Conservation (phyloP, 371 early-diverging fungal species). For the Rhizopus delemar region DNA sequence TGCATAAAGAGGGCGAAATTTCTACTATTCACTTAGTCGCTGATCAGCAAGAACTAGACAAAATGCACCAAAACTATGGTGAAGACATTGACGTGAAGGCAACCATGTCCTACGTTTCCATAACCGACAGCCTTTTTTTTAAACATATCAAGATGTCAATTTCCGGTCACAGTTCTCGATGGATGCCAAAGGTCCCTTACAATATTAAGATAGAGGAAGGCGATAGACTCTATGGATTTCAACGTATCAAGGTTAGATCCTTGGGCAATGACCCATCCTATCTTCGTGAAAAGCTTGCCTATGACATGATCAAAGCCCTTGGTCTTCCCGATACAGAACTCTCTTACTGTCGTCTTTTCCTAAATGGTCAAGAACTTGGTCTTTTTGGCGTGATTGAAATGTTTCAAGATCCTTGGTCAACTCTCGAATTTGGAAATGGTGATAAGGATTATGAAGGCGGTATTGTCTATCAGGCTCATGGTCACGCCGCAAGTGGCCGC, state of each 20-base stretch:
- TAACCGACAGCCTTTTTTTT: constrained; percentile 13
- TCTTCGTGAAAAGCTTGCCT: constrained; percentile 45
- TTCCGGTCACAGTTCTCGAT: constrained; percentile 30
- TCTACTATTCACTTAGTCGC: constrained; percentile 24
- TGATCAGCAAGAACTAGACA: constrained; percentile 14
- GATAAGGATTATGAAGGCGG: constrained; percentile 30
- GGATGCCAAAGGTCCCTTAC: constrained; percentile 27
- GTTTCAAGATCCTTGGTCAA: constrained; percentile 39
- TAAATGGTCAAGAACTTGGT: constrained; percentile 35
- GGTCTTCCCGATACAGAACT: constrained; percentile 48
- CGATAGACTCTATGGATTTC: constrained; percentile 35
- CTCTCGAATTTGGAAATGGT: constrained; percentile 33
- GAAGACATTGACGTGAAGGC: constrained; percentile 9
- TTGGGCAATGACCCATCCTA: constrained; percentile 44
- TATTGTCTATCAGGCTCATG: constrained; percentile 30
- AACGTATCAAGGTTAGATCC: constrained; percentile 53
- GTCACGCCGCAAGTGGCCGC: not conserved
- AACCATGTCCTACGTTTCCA: constrained; percentile 24
- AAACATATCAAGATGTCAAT: constrained; percentile 23
- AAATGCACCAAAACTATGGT: constrained; percentile 10
- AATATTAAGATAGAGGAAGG: constrained; percentile 18
- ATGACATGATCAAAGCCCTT: constrained; percentile 41
- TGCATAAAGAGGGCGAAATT: constrained; percentile 29
- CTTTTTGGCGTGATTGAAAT: constrained; percentile 39
- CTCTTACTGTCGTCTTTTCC: constrained; percentile 33